Evolutionary conservation across 2,329 filamentous ascomycete species (phyloP).

Genomic region (Pseudocercospora cruenta): DNA sequence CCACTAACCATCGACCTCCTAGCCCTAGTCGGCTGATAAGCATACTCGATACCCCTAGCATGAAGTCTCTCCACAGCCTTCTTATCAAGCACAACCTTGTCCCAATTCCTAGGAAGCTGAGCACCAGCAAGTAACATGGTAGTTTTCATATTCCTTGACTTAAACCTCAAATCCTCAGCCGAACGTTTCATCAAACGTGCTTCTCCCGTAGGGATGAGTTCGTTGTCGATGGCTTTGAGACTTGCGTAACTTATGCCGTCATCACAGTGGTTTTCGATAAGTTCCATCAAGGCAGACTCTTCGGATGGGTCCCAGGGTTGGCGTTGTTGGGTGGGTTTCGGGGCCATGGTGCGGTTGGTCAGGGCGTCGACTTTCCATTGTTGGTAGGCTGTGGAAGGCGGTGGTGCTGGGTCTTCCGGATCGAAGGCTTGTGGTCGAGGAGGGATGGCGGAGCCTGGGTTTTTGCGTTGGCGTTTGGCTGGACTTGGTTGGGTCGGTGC

Average conservation of each 20-base stretch:
- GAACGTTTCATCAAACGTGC: conserved; percentile 43
- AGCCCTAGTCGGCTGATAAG: conserved; percentile 23
- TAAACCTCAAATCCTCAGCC: conserved; percentile 53
- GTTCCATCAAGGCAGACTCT: conserved; percentile 49
- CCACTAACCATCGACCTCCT: background rate
- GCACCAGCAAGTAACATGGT: conserved; percentile 44
- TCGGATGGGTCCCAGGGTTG: conserved; percentile 43
- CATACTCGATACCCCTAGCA: conserved; percentile 33
- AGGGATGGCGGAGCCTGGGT: conserved; percentile 38
- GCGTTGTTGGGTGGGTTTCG: conserved; percentile 30
- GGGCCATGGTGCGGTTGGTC: conserved; percentile 25
- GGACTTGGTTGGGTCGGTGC: conserved; percentile 16
- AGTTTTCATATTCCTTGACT: conserved; percentile 58
- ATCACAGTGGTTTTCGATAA: conserved; percentile 52
- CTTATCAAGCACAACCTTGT: conserved; percentile 46
- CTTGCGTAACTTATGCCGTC: conserved; percentile 47
- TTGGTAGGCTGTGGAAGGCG: conserved; percentile 18
- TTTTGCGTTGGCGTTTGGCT: conserved; percentile 35
- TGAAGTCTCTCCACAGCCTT: conserved; percentile 44
- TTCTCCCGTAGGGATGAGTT: conserved; percentile 23
- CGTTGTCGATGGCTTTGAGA: conserved; percentile 46
- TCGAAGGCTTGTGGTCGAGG: conserved; percentile 24
- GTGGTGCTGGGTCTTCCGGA: conserved; percentile 16
- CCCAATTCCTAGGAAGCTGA: conserved; percentile 49
- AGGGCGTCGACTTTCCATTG: conserved; percentile 30